Base-by-base conservation (phyloP, 148 eudicot species). In the Oxyria digyna region DNA sequence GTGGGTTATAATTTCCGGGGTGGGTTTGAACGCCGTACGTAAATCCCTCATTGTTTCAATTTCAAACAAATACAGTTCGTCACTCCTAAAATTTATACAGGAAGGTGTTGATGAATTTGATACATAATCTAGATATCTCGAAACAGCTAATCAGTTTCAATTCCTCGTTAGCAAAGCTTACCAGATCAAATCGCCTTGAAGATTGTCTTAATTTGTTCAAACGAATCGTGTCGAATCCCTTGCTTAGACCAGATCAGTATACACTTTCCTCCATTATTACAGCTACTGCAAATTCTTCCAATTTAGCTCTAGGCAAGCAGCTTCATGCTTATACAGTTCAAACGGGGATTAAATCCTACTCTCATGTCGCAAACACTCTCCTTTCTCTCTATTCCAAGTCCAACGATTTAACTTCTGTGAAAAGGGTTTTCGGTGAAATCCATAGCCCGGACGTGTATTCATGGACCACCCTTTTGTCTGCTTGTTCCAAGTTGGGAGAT, bases 401-500 rank as follows among this genome's bases (percentile, higher is more conserved):
- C 0, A 38, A 73, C 7, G 79, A 84, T 37, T 74, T 90, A 78
- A 67, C 64, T 66, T 78, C 71, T 4, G 88, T 81, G 23, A 83
- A 83, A 63, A 55, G 46, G 77, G 81, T 79, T 5, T 91, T 88
- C 45, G 42, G 24, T 37, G 89, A 87, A 12, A 69, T 91, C 57
- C 71, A 81, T 67, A n/a, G 8, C 45, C 92, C 93, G n/a, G 91
- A 91, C 82, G 77, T 76, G 76, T 89, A 91, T 76, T 91, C 97
- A 0, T 81, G 87, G 83, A 91, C 96, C 1, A 87, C 91, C 14
- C 67, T 87, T 43, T 67, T 91, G 66, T 89, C 91, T 0, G 97
- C 91, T 6, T 84, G 86, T 33, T 41, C 81, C 8, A 91, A 91
- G 77, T 72, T 85, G 43, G 97, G 96, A 52, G 75, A 85, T 29